These are phyloP conservation scores for Urostyla sp. DNA, from an alignment of 73 alveolate genomes.

Conservation along the genomic window DNA sequence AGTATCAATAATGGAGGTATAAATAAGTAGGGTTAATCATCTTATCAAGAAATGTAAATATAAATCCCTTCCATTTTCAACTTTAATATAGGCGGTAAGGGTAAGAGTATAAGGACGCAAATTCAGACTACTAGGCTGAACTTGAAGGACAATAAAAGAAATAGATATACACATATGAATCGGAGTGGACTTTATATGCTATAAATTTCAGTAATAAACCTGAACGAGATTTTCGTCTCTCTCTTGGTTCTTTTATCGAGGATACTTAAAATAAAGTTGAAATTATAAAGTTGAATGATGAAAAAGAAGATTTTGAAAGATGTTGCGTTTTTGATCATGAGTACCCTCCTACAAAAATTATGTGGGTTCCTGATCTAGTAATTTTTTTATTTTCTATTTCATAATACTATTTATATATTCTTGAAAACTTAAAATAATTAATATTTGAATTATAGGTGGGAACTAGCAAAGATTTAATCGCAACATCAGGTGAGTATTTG, in stretches of 20 bases:
- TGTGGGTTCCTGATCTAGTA: constrained; percentile 93
- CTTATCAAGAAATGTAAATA: no score
- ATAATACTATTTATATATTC: not conserved
- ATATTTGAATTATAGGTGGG: constrained; percentile 13
- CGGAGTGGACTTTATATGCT: constrained; percentile 78
- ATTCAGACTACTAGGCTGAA: no score
- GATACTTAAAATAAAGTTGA: constrained; percentile 68
- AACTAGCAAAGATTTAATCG: constrained; percentile 68
- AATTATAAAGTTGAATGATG: constrained; percentile 78
- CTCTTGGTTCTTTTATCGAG: constrained; percentile 80
- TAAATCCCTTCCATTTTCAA: no score
- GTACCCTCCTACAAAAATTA: constrained; percentile 95
- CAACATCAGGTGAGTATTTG: constrained; percentile 84
- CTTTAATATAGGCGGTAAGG: no score
- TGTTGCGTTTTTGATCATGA: constrained; percentile 76
- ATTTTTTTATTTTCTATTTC: not conserved
- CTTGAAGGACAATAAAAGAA: constrained; percentile 10
- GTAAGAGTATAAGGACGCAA: no score
- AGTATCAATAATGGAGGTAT: no score
- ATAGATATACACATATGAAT: constrained; percentile 71
- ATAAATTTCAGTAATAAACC: constrained; percentile 72
- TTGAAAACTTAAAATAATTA: not conserved
- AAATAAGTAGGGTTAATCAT: no score
- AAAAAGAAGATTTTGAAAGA: constrained; percentile 63
- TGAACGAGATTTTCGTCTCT: constrained; percentile 66